A percentile compares a stretch with the other conserved stretches of the same genome.
These are phyloP conservation scores for Trypanosomatidae sp. DNA, from an alignment of 208 protist species.

Conservation along the genomic window DNA sequence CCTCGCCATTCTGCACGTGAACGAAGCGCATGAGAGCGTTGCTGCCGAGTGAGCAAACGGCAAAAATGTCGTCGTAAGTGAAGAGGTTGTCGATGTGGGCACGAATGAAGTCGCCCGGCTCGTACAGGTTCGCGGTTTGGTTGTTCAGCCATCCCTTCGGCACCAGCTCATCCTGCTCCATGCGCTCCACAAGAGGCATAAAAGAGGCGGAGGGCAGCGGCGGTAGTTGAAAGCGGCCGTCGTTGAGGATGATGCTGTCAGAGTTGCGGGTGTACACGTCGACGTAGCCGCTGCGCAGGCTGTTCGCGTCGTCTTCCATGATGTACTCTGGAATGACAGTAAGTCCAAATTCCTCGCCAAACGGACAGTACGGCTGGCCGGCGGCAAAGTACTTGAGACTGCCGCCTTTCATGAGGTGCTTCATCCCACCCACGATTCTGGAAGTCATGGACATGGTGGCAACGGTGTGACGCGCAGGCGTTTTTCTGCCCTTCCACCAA, in stretches of 20 bases:
- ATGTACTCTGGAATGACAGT: constrained; percentile 85
- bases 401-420: constrained; percentile 61
- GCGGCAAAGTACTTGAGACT: constrained; percentile 69
- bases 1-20: constrained; percentile 88
- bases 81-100: constrained; percentile 92
- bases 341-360: constrained; percentile 85
- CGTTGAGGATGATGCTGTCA: constrained; percentile 73
- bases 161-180: constrained; percentile 78
- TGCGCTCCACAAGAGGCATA: constrained; percentile 60
- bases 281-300: constrained; percentile 78
- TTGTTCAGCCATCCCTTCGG: constrained; percentile 85
- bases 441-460: constrained; percentile 28
- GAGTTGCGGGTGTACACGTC: constrained; percentile 83
- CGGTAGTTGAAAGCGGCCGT: constrained; percentile 88
- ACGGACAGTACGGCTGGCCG: constrained; percentile 79
- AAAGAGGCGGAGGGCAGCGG: constrained; percentile 72
- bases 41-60: constrained; percentile 73
- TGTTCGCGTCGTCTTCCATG: constrained; percentile 52
- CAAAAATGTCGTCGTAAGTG: constrained; percentile 91
- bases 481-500: no score
- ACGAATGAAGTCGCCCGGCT: constrained; percentile 86
- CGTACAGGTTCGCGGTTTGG: constrained; percentile 90
- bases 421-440: constrained; percentile 38
- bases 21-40: constrained; percentile 84
- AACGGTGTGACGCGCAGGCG: no score